A percentile compares a stretch with the other conserved stretches of the same genome.
phyloP scores from a whole-genome alignment of 1,284 basidiomycete genomes.

The Nidula niveotomentosa region DNA sequence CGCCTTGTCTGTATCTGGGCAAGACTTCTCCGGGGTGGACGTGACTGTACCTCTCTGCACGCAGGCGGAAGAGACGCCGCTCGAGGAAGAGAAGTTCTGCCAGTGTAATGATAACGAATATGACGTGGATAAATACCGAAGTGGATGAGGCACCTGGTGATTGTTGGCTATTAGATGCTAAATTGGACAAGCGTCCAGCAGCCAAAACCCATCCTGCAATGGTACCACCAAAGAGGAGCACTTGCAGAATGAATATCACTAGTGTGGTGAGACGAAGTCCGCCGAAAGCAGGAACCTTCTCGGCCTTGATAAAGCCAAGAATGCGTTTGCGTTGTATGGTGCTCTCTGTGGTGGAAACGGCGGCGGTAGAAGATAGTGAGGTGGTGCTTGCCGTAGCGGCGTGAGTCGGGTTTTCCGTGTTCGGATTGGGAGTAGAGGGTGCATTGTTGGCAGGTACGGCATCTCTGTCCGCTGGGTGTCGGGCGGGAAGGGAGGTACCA shows the following conservation, averaged over 20 bases:
- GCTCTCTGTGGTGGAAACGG: slow-evolving; percentile 19
- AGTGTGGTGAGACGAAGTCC: slow-evolving; percentile 51
- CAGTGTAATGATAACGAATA: slow-evolving; percentile 49
- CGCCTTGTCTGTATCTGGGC: slow-evolving; percentile 36
- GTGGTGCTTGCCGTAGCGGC: too few species aligned
- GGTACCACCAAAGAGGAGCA: slow-evolving; percentile 44
- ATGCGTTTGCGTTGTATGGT: slow-evolving; percentile 30
- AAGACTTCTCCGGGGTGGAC: slow-evolving; percentile 57
- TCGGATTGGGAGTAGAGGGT: background rate
- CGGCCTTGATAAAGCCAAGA: slow-evolving; percentile 38
- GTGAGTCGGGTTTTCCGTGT: too few species aligned
- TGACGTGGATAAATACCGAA: slow-evolving; percentile 57
- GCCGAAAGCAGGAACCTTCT: slow-evolving; percentile 33
- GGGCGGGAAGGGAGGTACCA: slow-evolving; percentile 23
- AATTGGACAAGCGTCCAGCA: slow-evolving; percentile 21
- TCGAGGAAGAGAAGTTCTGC: slow-evolving; percentile 62
- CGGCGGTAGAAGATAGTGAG: slow-evolving; percentile 14
- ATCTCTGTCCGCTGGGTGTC: slow-evolving; percentile 62
- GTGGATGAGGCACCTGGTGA: slow-evolving; percentile 24
- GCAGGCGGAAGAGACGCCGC: slow-evolving; percentile 57
- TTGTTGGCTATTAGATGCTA: slow-evolving; percentile 11
- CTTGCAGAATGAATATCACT: slow-evolving; percentile 40
- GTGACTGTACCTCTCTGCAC: slow-evolving; percentile 61
- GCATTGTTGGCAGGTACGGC: slow-evolving; percentile 13
- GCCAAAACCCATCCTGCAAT: slow-evolving; percentile 57